A percentile compares a stretch with the other conserved stretches of the same genome.
These are phyloP conservation scores for Sphaceloma murrayae DNA, from an alignment of 2,329 filamentous ascomycete species.

Conservation along the genomic window DNA sequence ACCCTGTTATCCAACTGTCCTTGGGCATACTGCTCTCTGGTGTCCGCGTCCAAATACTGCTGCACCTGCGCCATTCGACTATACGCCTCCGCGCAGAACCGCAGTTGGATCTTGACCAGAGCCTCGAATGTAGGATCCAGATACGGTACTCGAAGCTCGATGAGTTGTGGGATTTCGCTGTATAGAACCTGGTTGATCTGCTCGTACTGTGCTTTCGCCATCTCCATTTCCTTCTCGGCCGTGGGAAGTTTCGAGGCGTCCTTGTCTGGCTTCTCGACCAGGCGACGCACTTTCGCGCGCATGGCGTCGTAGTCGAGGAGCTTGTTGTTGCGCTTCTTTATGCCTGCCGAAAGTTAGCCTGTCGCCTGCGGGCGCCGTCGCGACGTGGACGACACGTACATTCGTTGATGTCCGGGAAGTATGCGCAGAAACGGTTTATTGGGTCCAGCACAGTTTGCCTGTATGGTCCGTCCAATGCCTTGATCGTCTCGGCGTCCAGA, in stretches of 20 bases:
- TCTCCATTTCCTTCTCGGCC: slow-evolving; percentile 91
- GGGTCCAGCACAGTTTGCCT: slow-evolving; percentile 90
- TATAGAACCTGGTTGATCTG: slow-evolving; percentile 95
- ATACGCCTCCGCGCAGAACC: slow-evolving; percentile 97
- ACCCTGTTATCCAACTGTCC: slow-evolving; percentile 85
- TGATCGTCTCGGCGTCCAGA: slow-evolving; percentile 95
- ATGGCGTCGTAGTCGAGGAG: slow-evolving; percentile 96
- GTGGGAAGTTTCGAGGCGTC: slow-evolving; percentile 92
- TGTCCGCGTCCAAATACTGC: slow-evolving; percentile 92
- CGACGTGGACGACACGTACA: slow-evolving; percentile 45
- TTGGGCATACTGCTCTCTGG: slow-evolving; percentile 88
- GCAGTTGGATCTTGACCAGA: slow-evolving; percentile 93
- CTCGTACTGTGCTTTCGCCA: slow-evolving; percentile 88
- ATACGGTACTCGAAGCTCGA: slow-evolving; percentile 93
- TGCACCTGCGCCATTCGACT: slow-evolving; percentile 98
- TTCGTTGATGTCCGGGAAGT: slow-evolving; percentile 98
- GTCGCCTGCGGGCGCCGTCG: background rate
- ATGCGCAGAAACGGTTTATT: slow-evolving; percentile 91
- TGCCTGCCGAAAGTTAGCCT: slow-evolving; percentile 42
- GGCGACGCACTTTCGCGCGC: slow-evolving; percentile 90
- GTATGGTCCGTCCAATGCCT: slow-evolving; percentile 93
- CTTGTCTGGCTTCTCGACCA: slow-evolving; percentile 98
- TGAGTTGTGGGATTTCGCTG: slow-evolving; percentile 84
- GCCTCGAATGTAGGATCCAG: slow-evolving; percentile 96
- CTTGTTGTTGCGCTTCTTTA: slow-evolving; percentile 98